A percentile compares a stretch with the other conserved stretches of the same genome.
Conservation (phyloP, 1,139 yeast species). For the Magnusiomyces magnusii region DNA sequence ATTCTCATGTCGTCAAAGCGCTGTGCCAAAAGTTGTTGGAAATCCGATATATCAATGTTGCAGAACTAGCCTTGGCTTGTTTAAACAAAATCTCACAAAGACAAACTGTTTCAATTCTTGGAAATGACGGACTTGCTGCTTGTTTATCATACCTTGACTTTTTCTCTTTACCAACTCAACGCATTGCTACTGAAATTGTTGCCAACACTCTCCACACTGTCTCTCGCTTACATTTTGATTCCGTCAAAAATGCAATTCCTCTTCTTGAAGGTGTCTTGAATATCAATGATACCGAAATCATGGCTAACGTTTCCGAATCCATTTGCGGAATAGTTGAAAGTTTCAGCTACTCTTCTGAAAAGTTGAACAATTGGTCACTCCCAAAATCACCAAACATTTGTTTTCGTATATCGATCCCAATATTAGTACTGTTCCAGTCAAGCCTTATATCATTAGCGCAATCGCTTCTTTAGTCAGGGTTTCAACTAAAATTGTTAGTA, state of each 20-base stretch:
- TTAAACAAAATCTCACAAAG: conserved; percentile 34
- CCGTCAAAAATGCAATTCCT: conserved; percentile 52
- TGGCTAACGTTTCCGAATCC: conserved; percentile 62
- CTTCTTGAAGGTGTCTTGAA: conserved; percentile 54
- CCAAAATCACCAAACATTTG: conserved; percentile 22
- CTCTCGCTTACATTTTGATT: conserved; percentile 39
- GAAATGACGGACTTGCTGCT: conserved; percentile 55
- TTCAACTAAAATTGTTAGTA: conserved; percentile 26
- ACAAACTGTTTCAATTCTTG: conserved; percentile 32
- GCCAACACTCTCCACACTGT: conserved; percentile 64
- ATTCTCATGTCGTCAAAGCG: conserved; percentile 58
- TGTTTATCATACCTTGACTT: conserved; percentile 77
- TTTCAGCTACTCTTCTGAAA: conserved; percentile 41
- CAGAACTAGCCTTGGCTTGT: conserved; percentile 78
- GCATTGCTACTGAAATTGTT: conserved; percentile 70
- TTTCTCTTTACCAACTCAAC: conserved; percentile 81
- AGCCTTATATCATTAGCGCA: conserved; percentile 28
- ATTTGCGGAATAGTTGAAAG: conserved; percentile 55
- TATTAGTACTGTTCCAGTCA: conserved; percentile 21
- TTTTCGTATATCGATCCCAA: conserved; percentile 23
- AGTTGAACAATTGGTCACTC: conserved; percentile 42
- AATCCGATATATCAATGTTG: conserved; percentile 78
- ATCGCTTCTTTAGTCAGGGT: conserved; percentile 41
- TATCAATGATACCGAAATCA: conserved; percentile 56
- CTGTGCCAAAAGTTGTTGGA: conserved; percentile 63